Percentiles rank a stretch among this genome's conserved stretches.
Conservation (phyloP, 345 rosid genomes). For the Linum usitatissimum region DNA sequence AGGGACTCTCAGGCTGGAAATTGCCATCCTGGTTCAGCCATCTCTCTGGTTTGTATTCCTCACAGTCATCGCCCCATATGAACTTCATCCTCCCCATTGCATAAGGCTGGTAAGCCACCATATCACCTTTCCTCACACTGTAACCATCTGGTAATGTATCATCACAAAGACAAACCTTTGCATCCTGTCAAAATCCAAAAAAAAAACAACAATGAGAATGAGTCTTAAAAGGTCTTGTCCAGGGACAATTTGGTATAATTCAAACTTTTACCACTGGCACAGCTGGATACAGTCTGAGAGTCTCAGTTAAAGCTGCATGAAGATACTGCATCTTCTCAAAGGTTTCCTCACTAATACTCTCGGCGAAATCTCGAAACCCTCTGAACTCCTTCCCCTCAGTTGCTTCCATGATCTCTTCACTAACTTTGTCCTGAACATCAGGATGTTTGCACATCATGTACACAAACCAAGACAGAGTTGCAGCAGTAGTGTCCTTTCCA, state of each 20-base stretch:
- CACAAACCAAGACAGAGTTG: slow-evolving; percentile 46
- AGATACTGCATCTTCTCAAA: slow-evolving; percentile 45
- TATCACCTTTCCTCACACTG: slow-evolving; percentile 39
- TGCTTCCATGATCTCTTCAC: slow-evolving; percentile 28
- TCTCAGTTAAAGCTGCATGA: slow-evolving; percentile 52
- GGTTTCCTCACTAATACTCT: slow-evolving; percentile 25
- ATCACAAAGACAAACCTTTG: slow-evolving; percentile 43
- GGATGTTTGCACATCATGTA: slow-evolving; percentile 44
- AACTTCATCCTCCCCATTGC: slow-evolving; percentile 64
- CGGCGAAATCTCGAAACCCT: slow-evolving; percentile 21
- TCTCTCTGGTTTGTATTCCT: slow-evolving; percentile 42
- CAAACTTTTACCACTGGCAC: slow-evolving; percentile 41
- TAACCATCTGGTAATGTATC: slow-evolving; percentile 57
- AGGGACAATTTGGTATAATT: background rate
- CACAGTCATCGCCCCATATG: slow-evolving; percentile 46
- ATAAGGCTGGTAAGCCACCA: slow-evolving; percentile 42
- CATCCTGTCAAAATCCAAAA: slow-evolving; percentile 25
- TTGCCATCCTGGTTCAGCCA: slow-evolving; percentile 39
- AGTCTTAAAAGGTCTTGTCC: background rate
- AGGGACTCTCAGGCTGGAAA: slow-evolving; percentile 39
- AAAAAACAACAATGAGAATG: background rate
- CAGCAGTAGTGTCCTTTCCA: slow-evolving; percentile 60
- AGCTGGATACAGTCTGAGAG: slow-evolving; percentile 47
- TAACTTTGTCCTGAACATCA: slow-evolving; percentile 35
- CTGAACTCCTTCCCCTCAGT: slow-evolving; percentile 6